Base-by-base conservation (phyloP, 2,329 filamentous ascomycete species). In the Cryphonectria nitschkei region DNA sequence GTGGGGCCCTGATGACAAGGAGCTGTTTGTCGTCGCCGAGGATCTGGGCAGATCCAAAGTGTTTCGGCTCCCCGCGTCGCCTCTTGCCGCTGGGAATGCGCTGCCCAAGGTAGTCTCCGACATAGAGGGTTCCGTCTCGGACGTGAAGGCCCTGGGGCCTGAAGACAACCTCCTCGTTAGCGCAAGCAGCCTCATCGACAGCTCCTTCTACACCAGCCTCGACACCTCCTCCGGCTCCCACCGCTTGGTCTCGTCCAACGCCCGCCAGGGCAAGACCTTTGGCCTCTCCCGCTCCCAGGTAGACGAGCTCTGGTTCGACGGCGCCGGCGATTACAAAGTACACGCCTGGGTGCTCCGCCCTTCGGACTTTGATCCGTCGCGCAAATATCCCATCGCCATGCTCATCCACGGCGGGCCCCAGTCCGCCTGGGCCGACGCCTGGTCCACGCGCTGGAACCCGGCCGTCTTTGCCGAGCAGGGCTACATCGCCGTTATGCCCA, bases 391-490 rank as follows among this genome's bases (percentile, higher is more conserved):
- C 0, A 84, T 97, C 5, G 89, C 92, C 1, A 91, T 94, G 77
- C 82, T 95, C 58, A 92, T 97, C 73, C 94, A 97, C 77, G 94
- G 94, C 68, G 94, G 94, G 0, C 93, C 93, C 0, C 93, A 96
- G 79, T 88, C 90, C 32, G 88, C 92, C 0, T 95, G 92, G 91
- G 82, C 80, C 43, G 91, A 96, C 76, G 84, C 86, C 39, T 97
- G 93, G 93, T 92, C 88, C 78, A 94, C 91, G 2, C 86, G 94
- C 26, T 97, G 94, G 94, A 97, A 97, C 78, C 91, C 92, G 1
- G 93, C 92, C 72, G 87, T 95, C 13, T 97, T 94, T 77, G 93
- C 94, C 3, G 93, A 97, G 79, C 93, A 95, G 81, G 94, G 94
- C 62, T 97, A 96, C 77, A 87, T 97, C 3, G 93, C 92, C 32